Percentiles rank a stretch among this genome's conserved stretches.
Conservation (phyloP, 192 early-diverging fungal genomes). For the Backusella parvicylindrica region DNA sequence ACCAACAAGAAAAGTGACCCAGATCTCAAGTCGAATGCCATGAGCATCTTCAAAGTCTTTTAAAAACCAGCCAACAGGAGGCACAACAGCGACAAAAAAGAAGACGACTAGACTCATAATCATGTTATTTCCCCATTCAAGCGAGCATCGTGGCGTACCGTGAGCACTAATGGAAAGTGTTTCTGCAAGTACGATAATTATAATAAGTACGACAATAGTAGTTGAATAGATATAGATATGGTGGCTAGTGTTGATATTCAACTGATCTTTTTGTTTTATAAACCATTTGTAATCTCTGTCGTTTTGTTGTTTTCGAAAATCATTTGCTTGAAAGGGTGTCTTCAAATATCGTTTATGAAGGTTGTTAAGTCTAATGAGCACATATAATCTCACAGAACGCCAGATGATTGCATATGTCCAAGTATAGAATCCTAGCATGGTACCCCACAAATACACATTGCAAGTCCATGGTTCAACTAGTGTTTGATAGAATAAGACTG, state of each 20-base stretch:
- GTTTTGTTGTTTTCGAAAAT: not conserved
- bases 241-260: not conserved
- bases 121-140: slow-evolving; percentile 4
- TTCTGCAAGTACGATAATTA: not conserved
- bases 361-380: not conserved
- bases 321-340: not conserved
- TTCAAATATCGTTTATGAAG: slow-evolving; percentile 7
- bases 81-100: slow-evolving; percentile 47
- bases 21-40: slow-evolving; percentile 55
- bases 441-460: slow-evolving; percentile 4
- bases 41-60: slow-evolving; percentile 47
- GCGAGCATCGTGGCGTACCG: not conserved
- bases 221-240: not conserved
- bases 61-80: slow-evolving; percentile 45
- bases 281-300: slow-evolving; percentile 12
- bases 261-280: not conserved
- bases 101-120: not conserved
- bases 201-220: not conserved
- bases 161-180: not conserved
- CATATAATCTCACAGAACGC: not conserved
- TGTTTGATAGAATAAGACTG: not conserved
- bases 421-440: not conserved
- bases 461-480: not conserved
- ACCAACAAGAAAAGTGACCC: slow-evolving; percentile 43
- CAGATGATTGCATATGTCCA: slow-evolving; percentile 15